A percentile compares a stretch with the other conserved stretches of the same genome.
Evolutionary conservation across 495 filamentous ascomycete genomes (phyloP).

Genomic region (Penicillium cataractarum): DNA sequence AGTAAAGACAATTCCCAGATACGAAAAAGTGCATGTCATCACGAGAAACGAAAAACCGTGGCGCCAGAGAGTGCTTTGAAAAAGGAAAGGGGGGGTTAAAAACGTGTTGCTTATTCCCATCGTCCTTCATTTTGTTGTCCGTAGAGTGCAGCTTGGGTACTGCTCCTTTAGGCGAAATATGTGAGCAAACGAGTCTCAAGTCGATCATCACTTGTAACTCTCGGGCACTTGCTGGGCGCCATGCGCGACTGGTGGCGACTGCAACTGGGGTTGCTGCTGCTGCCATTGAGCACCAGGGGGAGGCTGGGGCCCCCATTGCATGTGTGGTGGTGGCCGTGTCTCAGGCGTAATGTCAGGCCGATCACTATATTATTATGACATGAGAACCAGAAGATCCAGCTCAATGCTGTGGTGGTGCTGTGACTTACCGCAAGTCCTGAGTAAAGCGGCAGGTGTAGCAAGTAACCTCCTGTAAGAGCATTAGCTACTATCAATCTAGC

Average conservation of each 20-base stretch:
- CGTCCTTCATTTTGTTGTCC: not conserved
- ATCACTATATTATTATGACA: constrained; percentile 30
- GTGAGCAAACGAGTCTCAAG: not conserved
- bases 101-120: not conserved
- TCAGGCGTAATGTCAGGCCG: constrained; percentile 52
- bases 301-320: constrained; percentile 35
- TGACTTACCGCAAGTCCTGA: constrained; percentile 53
- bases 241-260: constrained; percentile 30
- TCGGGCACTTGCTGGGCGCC: constrained; percentile 16
- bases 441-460: constrained; percentile 58
- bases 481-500: constrained; percentile 20
- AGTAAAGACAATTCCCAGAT: not conserved
- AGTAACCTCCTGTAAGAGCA: constrained; percentile 46
- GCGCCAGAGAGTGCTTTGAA: not conserved
- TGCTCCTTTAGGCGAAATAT: not conserved
- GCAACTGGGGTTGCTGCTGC: constrained; percentile 24
- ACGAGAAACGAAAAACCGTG: not conserved
- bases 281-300: constrained; percentile 32
- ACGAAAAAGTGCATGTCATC: not conserved
- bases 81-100: not conserved
- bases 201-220: constrained; percentile 18
- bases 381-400: constrained; percentile 14
- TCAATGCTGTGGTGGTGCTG: not conserved
- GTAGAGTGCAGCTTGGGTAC: not conserved
- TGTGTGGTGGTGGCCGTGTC: constrained; percentile 40